Base-by-base conservation (phyloP, 768 basidiomycete genomes). In the Strobilomyces echinocephalus region DNA sequence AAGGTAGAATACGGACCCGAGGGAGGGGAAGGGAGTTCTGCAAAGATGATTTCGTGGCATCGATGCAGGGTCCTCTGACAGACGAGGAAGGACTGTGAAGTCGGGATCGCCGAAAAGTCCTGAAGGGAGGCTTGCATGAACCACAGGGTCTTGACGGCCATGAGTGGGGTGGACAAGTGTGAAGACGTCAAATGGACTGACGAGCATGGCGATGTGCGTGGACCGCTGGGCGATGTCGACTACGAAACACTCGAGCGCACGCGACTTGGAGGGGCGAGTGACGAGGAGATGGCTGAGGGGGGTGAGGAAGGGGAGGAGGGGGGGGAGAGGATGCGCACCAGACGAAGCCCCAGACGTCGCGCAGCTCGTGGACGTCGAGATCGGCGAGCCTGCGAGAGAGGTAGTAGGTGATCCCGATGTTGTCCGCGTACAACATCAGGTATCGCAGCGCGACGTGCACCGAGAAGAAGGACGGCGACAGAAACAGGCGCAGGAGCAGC, bases 11-110 rank as follows among this genome's bases (percentile, higher is more conserved):
- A 95, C 1, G 91, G 88, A 4, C 82, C 76, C 10, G 78, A 71
- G 11, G 79, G 72, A 8, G 85, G 80, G 21, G 82, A 74, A 11
- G 93, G 83, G 33, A 88, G 76, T 69, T 97, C 91, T 44, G 84
- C 84, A 67, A 97, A 99, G 63, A 99, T 95, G 69, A 98, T 94
- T 73, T 94, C 88, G 71, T 98, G 95, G 64, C 95, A 95, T 68
- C 81, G 81, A 68, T 90, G 90, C 54, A 97, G 74, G 36, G 94
- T 83, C 55, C 95, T 83, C 70, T 95, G 92, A 69, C 97, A 98
- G 53, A 95, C 87, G 45, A 82, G 74, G 72, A 97, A 97, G 1
- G 93, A 91, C 40, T 74, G 80, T 3, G 91, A 85, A 45, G 83
- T 79, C 14, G 77, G 42, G 71, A 62, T 40, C 10, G 60, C 54